phyloP scores from a whole-genome alignment of 257 asterid species.

The Solanum medicagineum region DNA sequence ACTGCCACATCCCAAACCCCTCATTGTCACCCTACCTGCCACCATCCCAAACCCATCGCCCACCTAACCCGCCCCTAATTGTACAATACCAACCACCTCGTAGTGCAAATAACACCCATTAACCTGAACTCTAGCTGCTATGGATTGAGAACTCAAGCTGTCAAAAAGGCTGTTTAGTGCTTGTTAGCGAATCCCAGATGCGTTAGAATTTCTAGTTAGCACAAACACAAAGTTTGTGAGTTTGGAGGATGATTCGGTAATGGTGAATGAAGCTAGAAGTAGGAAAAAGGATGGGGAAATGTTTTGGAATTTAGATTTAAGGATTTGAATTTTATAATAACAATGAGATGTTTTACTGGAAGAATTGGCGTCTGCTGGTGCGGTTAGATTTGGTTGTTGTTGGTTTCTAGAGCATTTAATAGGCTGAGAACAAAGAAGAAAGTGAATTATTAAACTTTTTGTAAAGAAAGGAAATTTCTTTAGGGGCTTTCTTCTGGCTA shows the following conservation, averaged over 20 bases:
- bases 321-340: neutral
- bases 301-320: neutral
- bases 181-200: constrained; percentile 21
- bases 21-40: neutral
- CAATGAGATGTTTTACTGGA: neutral
- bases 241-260: constrained; percentile 12
- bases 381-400: neutral
- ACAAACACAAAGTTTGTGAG: constrained; percentile 58
- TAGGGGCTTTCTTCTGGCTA: neutral
- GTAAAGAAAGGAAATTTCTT: neutral
- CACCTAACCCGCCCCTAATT: neutral
- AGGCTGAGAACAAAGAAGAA: neutral
- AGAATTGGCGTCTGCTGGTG: neutral
- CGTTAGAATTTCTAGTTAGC: constrained; percentile 55
- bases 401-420: neutral
- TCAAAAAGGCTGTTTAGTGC: constrained; percentile 27
- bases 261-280: neutral
- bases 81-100: constrained; percentile 35
- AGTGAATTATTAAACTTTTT: neutral
- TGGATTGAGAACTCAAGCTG: constrained; percentile 34
- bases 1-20: too few species aligned
- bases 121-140: constrained; percentile 56
- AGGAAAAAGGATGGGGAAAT: constrained; percentile 6
- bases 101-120: constrained; percentile 52
- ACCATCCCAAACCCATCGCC: neutral